A percentile compares a stretch with the other conserved stretches of the same genome.
Evolutionary conservation across 2,329 filamentous ascomycete species (phyloP).

Genomic region (Aspergillus bombycis): DNA sequence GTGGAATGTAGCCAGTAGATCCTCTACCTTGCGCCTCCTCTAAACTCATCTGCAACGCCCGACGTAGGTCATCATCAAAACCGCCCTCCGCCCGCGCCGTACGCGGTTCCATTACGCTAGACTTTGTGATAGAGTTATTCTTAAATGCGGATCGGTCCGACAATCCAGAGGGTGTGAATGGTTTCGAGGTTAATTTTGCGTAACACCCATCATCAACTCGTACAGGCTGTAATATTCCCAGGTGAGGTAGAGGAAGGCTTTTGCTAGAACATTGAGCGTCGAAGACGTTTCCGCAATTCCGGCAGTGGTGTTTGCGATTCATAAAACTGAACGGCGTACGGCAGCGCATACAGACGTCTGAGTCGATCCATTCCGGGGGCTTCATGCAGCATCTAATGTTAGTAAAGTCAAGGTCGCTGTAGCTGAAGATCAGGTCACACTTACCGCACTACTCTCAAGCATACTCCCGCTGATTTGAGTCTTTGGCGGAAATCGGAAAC

Average conservation of each 20-base stretch:
- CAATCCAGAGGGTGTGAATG: slow-evolving; percentile 46
- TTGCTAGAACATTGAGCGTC: slow-evolving; percentile 94
- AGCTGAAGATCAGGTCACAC: slow-evolving; percentile 38
- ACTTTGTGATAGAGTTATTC: slow-evolving; percentile 62
- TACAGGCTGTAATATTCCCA: slow-evolving; percentile 88
- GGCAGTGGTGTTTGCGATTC: slow-evolving; percentile 96
- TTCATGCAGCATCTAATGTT: slow-evolving; percentile 40
- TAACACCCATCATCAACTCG: slow-evolving; percentile 97
- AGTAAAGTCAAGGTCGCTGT: not conserved
- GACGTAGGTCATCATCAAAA: slow-evolving; percentile 94
- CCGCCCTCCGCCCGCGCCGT: slow-evolving; percentile 84
- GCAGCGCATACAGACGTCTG: slow-evolving; percentile 98
- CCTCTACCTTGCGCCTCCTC: slow-evolving; percentile 83
- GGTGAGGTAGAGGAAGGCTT: slow-evolving; percentile 81
- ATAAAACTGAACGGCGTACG: slow-evolving; percentile 95
- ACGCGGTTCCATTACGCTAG: slow-evolving; percentile 85
- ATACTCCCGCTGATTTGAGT: slow-evolving; percentile 91
- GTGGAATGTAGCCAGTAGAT: slow-evolving; percentile 71
- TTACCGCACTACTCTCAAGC: slow-evolving; percentile 92
- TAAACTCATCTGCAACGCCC: slow-evolving; percentile 92
- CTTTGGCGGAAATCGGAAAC: slow-evolving; percentile 86
- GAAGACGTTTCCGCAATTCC: slow-evolving; percentile 97
- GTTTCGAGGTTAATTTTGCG: slow-evolving; percentile 79
- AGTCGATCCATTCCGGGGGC: slow-evolving; percentile 97
- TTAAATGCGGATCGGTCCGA: slow-evolving; percentile 46